phyloP scores from a whole-genome alignment of 352 stramenopile species.

The Phytophthora quininea region DNA sequence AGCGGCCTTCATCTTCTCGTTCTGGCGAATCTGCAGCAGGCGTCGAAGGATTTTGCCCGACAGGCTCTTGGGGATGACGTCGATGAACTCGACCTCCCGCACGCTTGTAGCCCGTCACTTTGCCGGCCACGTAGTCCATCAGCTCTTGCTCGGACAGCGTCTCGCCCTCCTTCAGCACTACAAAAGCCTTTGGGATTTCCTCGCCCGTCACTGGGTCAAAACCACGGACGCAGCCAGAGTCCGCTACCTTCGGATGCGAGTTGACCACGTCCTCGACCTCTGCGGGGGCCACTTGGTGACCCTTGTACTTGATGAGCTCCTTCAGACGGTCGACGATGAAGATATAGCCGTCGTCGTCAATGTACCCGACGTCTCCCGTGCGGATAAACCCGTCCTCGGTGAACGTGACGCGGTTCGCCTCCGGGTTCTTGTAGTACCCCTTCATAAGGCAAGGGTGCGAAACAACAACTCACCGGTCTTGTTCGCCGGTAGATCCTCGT shows the following conservation, averaged over 20 bases:
- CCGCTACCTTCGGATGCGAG: conserved; percentile 57
- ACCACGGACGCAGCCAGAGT: conserved; percentile 59
- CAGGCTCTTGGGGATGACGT: conserved; percentile 91
- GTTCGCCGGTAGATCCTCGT: conserved; percentile 42
- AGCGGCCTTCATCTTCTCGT: conserved; percentile 36
- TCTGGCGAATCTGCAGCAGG: conserved; percentile 58
- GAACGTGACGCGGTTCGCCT: conserved; percentile 84
- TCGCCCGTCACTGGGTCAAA: conserved; percentile 60
- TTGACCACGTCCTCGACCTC: conserved; percentile 93
- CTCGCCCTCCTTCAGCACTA: conserved; percentile 72
- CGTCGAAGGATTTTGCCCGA: conserved; percentile 93
- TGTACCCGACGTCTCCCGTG: conserved; percentile 91
- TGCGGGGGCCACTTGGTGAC: conserved; percentile 91
- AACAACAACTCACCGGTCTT: conserved; percentile 82
- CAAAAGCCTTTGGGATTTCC: conserved; percentile 92
- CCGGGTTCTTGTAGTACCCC: conserved; percentile 90
- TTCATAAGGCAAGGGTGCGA: conserved; percentile 92
- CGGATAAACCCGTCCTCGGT: conserved; percentile 82
- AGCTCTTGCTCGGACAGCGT: conserved; percentile 68
- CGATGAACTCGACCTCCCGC: conserved; percentile 87
- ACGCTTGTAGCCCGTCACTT: conserved; percentile 87
- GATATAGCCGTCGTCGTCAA: conserved; percentile 94
- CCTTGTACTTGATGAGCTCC: conserved; percentile 96
- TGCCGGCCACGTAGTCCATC: conserved; percentile 81
- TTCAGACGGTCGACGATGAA: conserved; percentile 94